Evolutionary conservation across 2,329 filamentous ascomycete genomes (phyloP), one percentile per base, ranked within the genome.

Genomic region (Fusarium oligoseptatum): DNA sequence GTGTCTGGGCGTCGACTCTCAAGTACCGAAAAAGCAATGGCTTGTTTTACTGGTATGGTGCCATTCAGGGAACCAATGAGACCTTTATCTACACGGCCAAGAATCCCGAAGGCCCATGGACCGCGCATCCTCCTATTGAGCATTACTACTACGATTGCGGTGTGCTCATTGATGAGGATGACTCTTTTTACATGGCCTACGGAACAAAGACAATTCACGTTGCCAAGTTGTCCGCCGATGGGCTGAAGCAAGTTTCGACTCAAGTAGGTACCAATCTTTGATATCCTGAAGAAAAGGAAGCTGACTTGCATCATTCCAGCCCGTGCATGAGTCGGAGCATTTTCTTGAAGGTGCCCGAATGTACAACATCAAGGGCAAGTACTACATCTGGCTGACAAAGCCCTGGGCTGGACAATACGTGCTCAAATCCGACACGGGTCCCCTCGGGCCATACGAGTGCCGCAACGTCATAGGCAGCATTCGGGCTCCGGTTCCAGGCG

Each of bases 81-180:
- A 89, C 88, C 0, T 89, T 88, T 73, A 79, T 91, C 41, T 91
- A 87, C 75, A 89, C 88, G 0, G 83, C 88, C 0, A 64, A 79
- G 2, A 77, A 79, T 24, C 82, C 82, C 2, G 78, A 79, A 0
- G 86, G 84, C 0, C 84, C 85, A 0, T 89, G 87, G 87, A 82
- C 71, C 3, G 79, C 83, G 50, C 70, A 77, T 22, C 80, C 79
- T 4, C 83, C 78, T 1, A 82, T 89, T 29, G 85, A 88, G 55
- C 83, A 85, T 27, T 91, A 88, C 79, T 90, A 89, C 71, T 91
- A 91, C 71, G 89, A 91, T 76, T 84, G 82, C 24, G 88, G 89
- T 0, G 76, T 92, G 2, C 80, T 90, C 10, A 85, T 91, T 34
- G 83, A 88, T 36, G 86, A 89, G 39, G 85, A 90, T 37, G 88